Conservation (phyloP, 495 filamentous ascomycete species). For the Echria macrotheca region DNA sequence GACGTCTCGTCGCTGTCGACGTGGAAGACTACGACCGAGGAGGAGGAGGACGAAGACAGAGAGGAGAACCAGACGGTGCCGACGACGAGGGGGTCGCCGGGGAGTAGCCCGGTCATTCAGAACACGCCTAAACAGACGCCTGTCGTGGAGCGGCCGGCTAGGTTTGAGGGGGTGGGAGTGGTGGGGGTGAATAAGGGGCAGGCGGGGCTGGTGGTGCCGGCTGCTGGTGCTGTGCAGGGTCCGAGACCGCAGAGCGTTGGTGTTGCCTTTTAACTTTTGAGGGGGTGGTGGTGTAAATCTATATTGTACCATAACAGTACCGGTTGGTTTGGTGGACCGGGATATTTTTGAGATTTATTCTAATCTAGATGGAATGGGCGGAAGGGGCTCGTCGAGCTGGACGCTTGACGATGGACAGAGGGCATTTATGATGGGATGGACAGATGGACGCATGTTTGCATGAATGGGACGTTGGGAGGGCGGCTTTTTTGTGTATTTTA, state of each 20-base stretch:
- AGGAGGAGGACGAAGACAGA: constrained; percentile 9
- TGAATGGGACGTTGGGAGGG: not conserved
- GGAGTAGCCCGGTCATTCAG: constrained; percentile 32
- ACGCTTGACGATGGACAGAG: not conserved
- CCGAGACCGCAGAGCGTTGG: constrained; percentile 19
- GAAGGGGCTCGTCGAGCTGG: too few relatives aligned
- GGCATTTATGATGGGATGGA: not conserved
- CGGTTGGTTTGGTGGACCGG: too few relatives aligned
- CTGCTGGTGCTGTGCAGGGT: not conserved
- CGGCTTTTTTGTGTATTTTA: not conserved
- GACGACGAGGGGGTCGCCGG: constrained; percentile 42
- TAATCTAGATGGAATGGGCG: too few relatives aligned
- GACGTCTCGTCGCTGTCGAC: constrained; percentile 14
- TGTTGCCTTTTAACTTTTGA: constrained; percentile 16
- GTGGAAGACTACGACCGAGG: constrained; percentile 21
- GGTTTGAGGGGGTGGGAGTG: constrained; percentile 25
- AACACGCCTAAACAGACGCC: constrained; percentile 27
- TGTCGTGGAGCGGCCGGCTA: constrained; percentile 20
- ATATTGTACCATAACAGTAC: not conserved
- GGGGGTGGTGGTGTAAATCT: not conserved
- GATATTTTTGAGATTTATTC: too few relatives aligned
- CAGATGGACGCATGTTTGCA: not conserved
- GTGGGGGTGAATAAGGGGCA: too few relatives aligned
- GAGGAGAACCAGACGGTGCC: constrained; percentile 25
- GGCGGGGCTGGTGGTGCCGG: not conserved